Evolutionary conservation across 2,329 filamentous ascomycete species (phyloP).

Genomic region (Xylariaceae sp.): DNA sequence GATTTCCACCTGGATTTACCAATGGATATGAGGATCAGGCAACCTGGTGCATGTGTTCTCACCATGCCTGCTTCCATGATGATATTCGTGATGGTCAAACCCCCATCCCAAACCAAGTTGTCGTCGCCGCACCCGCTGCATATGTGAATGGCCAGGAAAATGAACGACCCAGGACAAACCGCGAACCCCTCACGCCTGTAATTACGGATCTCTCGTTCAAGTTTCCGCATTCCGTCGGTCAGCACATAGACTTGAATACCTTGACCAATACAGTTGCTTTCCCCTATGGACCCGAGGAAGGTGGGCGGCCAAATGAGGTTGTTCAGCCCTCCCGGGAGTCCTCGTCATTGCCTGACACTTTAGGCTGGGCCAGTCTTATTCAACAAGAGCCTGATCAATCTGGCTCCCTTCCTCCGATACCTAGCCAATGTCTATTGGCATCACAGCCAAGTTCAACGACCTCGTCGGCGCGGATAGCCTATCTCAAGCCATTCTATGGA

Average conservation of each 20-base stretch:
- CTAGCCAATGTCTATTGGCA: slow-evolving; percentile 57
- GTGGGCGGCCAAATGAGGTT: slow-evolving; percentile 35
- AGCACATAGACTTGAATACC: slow-evolving; percentile 51
- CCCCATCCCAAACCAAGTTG: slow-evolving; percentile 20
- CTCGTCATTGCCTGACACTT: slow-evolving; percentile 62
- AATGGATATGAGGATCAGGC: slow-evolving; percentile 49
- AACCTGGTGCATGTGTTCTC: slow-evolving; percentile 67
- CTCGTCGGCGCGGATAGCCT: slow-evolving; percentile 57
- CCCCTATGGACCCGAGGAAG: slow-evolving; percentile 41
- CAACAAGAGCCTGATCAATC: slow-evolving; percentile 48
- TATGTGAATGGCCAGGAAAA: slow-evolving; percentile 58
- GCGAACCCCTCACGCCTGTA: slow-evolving; percentile 60
- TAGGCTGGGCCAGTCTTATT: slow-evolving; percentile 56
- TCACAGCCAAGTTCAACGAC: slow-evolving; percentile 62
- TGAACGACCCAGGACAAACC: slow-evolving; percentile 54
- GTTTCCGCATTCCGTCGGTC: slow-evolving; percentile 46
- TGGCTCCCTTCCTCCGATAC: slow-evolving; percentile 52
- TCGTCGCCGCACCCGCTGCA: slow-evolving; percentile 33
- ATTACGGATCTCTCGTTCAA: slow-evolving; percentile 52
- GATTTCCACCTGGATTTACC: slow-evolving; percentile 34
- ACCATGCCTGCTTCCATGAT: slow-evolving; percentile 68
- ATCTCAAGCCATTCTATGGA: slow-evolving; percentile 62
- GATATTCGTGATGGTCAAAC: slow-evolving; percentile 47
- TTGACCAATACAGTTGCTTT: slow-evolving; percentile 47
- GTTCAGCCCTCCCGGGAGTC: slow-evolving; percentile 42